Base-by-base conservation (phyloP, 371 early-diverging fungal genomes). In the Paramicrosporidium saccamoebae region DNA sequence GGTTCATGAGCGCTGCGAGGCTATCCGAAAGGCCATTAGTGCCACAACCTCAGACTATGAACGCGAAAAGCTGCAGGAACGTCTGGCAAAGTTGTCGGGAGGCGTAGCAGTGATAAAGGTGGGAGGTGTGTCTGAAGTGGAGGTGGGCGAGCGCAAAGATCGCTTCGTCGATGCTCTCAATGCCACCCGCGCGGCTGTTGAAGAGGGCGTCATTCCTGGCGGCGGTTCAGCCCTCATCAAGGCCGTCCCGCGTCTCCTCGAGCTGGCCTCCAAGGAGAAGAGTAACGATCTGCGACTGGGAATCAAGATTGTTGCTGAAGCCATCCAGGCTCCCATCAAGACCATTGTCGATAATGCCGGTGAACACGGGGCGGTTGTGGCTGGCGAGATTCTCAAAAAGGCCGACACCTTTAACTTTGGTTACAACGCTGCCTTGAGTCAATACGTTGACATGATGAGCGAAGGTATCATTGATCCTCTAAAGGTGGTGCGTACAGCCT, bases 61-160 rank as follows among this genome's bases (percentile, higher is more conserved):
- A 50, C 69, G 64, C 48, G 92, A 90, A 49, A 90, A 88, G 55
- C 60, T 88, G 29, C 81, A 86, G 49, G 92, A 90, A 52, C 78
- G 92, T 39, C 65, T 90, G 35, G 92, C 92, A 33, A 86, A 88
- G 55, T 51, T 90, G 15, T 65, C 72, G 27, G 82, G 84, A 27
- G 92, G 92, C 52, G 92, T 90, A 26, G 92, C 92, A 21, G 90
- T 90, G 40, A 82, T 90, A 44, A 73, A 69, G 45, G 86, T 90
- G 27, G 92, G 92, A 30, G 92, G 92, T 20, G 46, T 68, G 15
- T 78, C 79, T 21, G 92, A 90, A 46, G 82, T 90, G 19, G 92
- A 90, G 46, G 92, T 90, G 20, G 86, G 88, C 29, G 92, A 90
- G 51, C 88, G 86, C 77, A 90, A 90, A 67, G 92, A 90, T 50